phyloP scores from a whole-genome alignment of 1,139 yeast genomes.

The Taiozyma sp. region DNA sequence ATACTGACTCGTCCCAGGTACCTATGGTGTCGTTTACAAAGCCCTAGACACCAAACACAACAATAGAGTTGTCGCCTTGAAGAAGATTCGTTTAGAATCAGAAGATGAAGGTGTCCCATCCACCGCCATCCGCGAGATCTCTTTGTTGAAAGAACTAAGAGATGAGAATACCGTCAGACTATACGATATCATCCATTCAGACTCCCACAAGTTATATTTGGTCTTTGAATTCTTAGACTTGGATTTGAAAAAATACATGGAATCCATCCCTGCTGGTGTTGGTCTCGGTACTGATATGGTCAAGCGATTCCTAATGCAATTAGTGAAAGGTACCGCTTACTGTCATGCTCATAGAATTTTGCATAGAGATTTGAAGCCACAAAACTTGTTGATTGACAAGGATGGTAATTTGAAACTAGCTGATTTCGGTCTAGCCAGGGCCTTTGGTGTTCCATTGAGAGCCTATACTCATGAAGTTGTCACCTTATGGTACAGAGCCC shows the following conservation, averaged over 20 bases:
- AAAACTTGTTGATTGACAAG: slow-evolving; percentile 85
- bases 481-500: slow-evolving; percentile 97
- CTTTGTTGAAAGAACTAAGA: slow-evolving; percentile 84
- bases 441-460: slow-evolving; percentile 93
- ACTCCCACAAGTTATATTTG: slow-evolving; percentile 85
- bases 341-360: slow-evolving; percentile 94
- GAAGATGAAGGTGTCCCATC: slow-evolving; percentile 99
- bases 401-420: slow-evolving; percentile 95
- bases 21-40: slow-evolving; percentile 97
- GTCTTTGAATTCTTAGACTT: slow-evolving; percentile 92
- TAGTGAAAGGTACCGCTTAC: slow-evolving; percentile 87
- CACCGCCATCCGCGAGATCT: slow-evolving; percentile 95
- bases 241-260: slow-evolving; percentile 97
- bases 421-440: slow-evolving; percentile 95
- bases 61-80: slow-evolving; percentile 88
- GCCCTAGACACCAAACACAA: slow-evolving; percentile 87
- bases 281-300: slow-evolving; percentile 89
- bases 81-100: slow-evolving; percentile 90
- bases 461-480: slow-evolving; percentile 98
- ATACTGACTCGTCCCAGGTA: slow-evolving; percentile 36
- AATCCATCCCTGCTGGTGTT: slow-evolving; percentile 84
- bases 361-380: slow-evolving; percentile 96
- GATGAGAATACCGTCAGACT: slow-evolving; percentile 90
- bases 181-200: slow-evolving; percentile 95
- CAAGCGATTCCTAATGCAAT: slow-evolving; percentile 88